These are phyloP conservation scores for Colletotrichum abscissum DNA, from an alignment of 2,329 filamentous ascomycete species.

Conservation along the genomic window DNA sequence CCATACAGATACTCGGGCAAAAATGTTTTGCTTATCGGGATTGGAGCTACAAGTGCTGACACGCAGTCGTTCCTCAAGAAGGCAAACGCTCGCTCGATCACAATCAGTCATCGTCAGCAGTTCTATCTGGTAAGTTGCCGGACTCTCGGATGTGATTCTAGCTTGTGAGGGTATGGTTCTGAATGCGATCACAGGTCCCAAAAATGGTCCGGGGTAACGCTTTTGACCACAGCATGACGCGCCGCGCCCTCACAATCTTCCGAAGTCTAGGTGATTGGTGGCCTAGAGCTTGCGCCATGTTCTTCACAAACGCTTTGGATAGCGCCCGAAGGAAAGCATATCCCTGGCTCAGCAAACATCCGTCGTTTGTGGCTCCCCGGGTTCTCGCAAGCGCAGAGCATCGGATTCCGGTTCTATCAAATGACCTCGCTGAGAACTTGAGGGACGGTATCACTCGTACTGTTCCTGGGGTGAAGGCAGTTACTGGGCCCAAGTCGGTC, in stretches of 20 bases:
- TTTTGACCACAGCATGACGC: conserved; percentile 27
- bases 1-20: conserved; percentile 27
- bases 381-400: conserved; percentile 34
- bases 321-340: conserved; percentile 18
- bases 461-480: conserved; percentile 42
- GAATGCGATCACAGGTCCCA: conserved; percentile 1
- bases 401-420: conserved; percentile 43
- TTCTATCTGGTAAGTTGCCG: conserved; percentile 17
- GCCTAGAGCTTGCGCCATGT: background rate
- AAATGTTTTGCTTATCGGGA: conserved; percentile 81
- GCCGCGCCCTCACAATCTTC: background rate
- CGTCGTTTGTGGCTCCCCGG: conserved; percentile 15
- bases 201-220: conserved; percentile 19
- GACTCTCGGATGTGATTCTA: background rate
- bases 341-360: conserved; percentile 25
- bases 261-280: conserved; percentile 16
- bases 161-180: background rate
- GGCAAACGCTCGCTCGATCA: conserved; percentile 31
- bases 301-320: conserved; percentile 2
- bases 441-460: conserved; percentile 41
- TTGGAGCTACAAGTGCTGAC: conserved; percentile 81
- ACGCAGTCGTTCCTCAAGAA: conserved; percentile 44
- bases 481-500: conserved; percentile 44
- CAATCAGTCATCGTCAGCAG: conserved; percentile 26
- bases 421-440: conserved; percentile 43